Evolutionary conservation across 441 rosid species (phyloP).

Genomic region (Isatis lusitanica): DNA sequence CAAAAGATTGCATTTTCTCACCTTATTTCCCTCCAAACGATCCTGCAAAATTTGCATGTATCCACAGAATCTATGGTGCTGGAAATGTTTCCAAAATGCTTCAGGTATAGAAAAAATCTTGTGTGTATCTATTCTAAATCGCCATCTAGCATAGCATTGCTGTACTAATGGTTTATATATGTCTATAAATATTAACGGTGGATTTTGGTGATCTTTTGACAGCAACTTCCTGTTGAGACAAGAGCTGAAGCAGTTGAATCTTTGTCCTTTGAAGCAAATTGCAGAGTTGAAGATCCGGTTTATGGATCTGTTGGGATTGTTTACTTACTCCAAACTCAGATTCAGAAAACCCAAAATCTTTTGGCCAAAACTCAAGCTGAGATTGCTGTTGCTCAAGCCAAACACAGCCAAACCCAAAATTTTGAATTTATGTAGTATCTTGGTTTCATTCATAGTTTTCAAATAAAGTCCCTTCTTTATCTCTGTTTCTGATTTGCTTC

Average conservation of each 20-base stretch:
- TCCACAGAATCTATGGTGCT: constrained; percentile 67
- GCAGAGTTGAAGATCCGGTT: constrained; percentile 57
- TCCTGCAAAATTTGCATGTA: constrained; percentile 50
- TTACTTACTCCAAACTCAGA: constrained; percentile 39
- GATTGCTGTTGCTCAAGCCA: constrained; percentile 35
- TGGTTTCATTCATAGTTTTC: not conserved
- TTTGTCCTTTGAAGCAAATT: constrained; percentile 52
- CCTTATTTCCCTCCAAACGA: constrained; percentile 56
- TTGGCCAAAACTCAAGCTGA: constrained; percentile 48
- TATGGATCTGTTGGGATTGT: constrained; percentile 58
- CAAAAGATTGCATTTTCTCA: constrained; percentile 58
- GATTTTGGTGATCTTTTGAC: constrained; percentile 17
- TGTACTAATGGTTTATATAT: not conserved
- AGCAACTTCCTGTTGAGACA: constrained; percentile 48
- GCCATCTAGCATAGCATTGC: not conserved
- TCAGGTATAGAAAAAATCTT: constrained; percentile 39
- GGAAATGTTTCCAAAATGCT: constrained; percentile 64
- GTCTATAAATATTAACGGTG: not conserved
- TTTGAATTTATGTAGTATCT: constrained; percentile 7
- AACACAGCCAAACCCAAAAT: constrained; percentile 11
- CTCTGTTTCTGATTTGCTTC: not conserved
- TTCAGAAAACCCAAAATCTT: constrained; percentile 40
- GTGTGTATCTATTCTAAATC: not conserved
- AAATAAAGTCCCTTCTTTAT: not conserved
- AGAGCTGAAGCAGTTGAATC: constrained; percentile 50